phyloP scores from a whole-genome alignment of 495 filamentous ascomycete species.

The Glarea lozoyensis region DNA sequence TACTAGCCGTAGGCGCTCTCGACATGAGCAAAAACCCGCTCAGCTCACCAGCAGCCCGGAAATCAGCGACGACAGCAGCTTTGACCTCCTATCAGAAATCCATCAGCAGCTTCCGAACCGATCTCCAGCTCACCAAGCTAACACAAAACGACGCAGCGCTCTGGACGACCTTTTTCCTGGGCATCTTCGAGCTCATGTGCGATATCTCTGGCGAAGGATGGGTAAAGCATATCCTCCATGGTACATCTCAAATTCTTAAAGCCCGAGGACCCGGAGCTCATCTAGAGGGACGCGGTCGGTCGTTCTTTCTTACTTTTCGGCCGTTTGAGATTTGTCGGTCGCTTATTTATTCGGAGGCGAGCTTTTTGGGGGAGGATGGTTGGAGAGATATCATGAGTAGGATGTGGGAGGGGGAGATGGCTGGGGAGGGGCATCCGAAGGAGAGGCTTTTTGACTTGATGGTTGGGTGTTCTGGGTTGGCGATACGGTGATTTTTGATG shows the following conservation, averaged over 20 bases:
- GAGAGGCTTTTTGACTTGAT: conserved; percentile 16
- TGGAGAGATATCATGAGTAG: conserved; percentile 8
- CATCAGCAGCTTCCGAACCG: conserved; percentile 1
- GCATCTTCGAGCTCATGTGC: conserved; percentile 18
- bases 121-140: not conserved
- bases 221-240: conserved; percentile 17
- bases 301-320: conserved; percentile 15
- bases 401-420: not conserved
- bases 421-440: conserved; percentile 12
- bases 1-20: conserved; percentile 7
- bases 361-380: conserved; percentile 5
- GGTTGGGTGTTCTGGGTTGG: conserved; percentile 9
- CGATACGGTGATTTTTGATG: conserved; percentile 2
- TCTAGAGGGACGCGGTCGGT: conserved; percentile 1
- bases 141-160: conserved; percentile 3
- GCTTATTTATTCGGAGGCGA: conserved; percentile 10
- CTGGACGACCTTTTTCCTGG: conserved; percentile 18
- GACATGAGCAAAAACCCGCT: not conserved
- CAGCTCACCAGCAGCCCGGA: not conserved
- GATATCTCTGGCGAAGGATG: conserved; percentile 18
- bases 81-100: conserved; percentile 5
- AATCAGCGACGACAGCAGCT: not conserved
- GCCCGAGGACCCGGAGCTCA: conserved; percentile 7
- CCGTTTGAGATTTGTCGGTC: conserved; percentile 14
- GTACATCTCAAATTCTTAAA: conserved; percentile 15